phyloP scores from a whole-genome alignment of 129 eudicot species.

The Logfia minima region DNA sequence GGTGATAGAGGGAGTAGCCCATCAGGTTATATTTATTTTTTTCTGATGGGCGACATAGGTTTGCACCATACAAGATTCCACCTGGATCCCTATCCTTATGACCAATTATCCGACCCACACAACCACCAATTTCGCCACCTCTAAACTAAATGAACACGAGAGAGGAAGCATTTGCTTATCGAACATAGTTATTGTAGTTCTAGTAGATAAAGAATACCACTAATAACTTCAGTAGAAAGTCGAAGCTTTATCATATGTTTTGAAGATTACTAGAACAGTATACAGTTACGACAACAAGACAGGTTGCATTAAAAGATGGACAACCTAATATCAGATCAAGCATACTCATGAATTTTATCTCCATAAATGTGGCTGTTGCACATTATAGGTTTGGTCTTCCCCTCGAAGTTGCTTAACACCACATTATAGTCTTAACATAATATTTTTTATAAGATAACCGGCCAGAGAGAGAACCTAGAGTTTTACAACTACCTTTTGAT shows the following conservation, averaged over 20 bases:
- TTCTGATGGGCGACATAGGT: no score
- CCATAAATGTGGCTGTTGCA: neutral
- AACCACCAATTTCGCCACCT: no score
- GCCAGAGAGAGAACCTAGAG: neutral
- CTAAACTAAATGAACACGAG: no score
- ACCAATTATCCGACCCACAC: no score
- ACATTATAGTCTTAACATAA: neutral
- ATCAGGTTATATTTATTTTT: no score
- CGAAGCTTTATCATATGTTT: neutral
- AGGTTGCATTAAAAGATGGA: neutral
- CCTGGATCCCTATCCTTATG: no score
- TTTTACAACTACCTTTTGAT: neutral
- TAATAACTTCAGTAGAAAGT: no score
- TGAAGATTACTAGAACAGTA: neutral
- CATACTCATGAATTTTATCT: neutral
- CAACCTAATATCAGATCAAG: neutral
- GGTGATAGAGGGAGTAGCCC: no score
- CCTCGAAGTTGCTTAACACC: neutral
- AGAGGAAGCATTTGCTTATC: no score
- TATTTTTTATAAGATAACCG: neutral
- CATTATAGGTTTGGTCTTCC: neutral
- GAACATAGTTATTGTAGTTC: no score
- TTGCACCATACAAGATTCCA: no score
- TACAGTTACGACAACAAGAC: neutral
- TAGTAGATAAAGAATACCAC: no score